Base-by-base conservation (phyloP, 208 protist species). In the Sergeia podlipaevii region DNA sequence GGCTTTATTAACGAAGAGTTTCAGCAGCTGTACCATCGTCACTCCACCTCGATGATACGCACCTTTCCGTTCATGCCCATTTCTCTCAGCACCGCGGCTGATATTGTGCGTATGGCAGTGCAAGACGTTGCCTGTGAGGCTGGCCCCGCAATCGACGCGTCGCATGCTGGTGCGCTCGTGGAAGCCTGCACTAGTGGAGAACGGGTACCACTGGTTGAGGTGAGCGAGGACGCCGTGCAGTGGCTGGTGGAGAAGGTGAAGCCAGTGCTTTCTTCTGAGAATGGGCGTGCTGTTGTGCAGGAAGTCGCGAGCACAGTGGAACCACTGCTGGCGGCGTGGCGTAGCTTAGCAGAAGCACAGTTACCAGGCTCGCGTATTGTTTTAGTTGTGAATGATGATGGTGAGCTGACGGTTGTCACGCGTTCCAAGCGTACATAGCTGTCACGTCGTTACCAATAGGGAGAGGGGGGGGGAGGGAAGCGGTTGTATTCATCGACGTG, bases 41-140 rank as follows among this genome's bases (percentile, higher is more conserved):
- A 73, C 42, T 55, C 74, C 33, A 65, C 72, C 17, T 81, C 80
- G 30, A 62, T 70, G 59, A 63, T 89, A 39, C 68, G 63, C 53
- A 89, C 76, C 4, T 78, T 77, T 32, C 76, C 80, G 5, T 89
- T 85, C 57, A 60, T 85, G 39, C 73, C 80, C 41, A 74, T 77
- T 27, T 71, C 80, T 5, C 48, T 89, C 1, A 36, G 57, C 21
- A 74, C 70, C 18, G 80, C 77, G 4, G 60, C 45, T 7, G 69
- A 81, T 23, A 79, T 89, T 47, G 76, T 81, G 8, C 28, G 42
- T 7, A 38, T 81, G 7, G 60, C 68, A 7, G 60, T 80, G 44
- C 10, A 48, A 23, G 65, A 76, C 17, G 58, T 76, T 15, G 65
- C 55, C 18, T 89, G 80, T 44, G 18, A 30, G 13, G 38, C 46